Base-by-base conservation (phyloP, 192 early-diverging fungal species). In the Haplosporangium gracile region DNA sequence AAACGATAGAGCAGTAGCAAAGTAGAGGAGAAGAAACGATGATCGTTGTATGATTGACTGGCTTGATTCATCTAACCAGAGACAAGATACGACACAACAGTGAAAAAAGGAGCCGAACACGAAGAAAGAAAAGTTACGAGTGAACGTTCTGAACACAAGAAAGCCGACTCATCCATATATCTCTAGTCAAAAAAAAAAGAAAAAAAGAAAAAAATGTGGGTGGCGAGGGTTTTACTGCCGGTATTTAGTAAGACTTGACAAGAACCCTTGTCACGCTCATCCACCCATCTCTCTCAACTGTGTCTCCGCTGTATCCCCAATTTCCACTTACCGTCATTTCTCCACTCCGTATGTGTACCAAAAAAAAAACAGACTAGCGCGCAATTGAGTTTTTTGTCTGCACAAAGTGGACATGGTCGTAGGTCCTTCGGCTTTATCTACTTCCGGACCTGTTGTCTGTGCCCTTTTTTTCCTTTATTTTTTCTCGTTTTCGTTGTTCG, bases 221-320 rank as follows among this genome's bases (percentile, higher is more conserved):
- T 32, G 60, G 60, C 11, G 60, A 32, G 60, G 60, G 60, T 29
- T 65, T 65, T 65, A 8, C 29, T 65, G 60, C 60, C 11, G 29
- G 60, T 65, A 65, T 65, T 65, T 65, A 65, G 60, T 65, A 65
- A 29, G 57, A 60, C 57, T 55, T 13, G 43, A 45, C 43, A 45
- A 11, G 47, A 16, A 20, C 47, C 47, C 47, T 49, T 49, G 16
- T 20, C 47, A 4, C 0, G 1, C 15, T 5, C 2, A 8, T 57
- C 24, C 8, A 15, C 43, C n/a, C 55, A 57, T 57, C 55, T 10
- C n/a, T n/a, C 16, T 9, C n/a, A 26, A 26, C 55, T 26, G 6
- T 65, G 3, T 65, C n/a, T 26, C 55, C 55, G 32, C 60, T 32
- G 1, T 8, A 1, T 8, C n/a, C 5, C 24, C n/a, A 24, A 24